Evolutionary conservation across 768 basidiomycete species (phyloP).

Genomic region (Kwoniella botswanensis): DNA sequence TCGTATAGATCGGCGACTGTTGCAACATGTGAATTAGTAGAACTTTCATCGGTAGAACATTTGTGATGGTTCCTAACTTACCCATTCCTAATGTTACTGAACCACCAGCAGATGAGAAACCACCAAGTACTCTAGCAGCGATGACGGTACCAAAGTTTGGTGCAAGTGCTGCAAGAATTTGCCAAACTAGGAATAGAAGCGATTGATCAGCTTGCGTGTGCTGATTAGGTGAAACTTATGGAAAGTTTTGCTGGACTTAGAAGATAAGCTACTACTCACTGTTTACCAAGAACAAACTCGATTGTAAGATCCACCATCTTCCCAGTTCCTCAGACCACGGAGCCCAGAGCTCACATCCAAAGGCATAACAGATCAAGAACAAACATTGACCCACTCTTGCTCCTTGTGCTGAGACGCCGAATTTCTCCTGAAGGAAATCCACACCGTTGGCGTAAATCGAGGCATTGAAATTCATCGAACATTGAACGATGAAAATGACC

Average conservation of each 20-base stretch:
- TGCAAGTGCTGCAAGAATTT: conserved; percentile 48
- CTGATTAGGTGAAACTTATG: background rate
- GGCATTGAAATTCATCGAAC: conserved; percentile 36
- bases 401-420: conserved; percentile 43
- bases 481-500: conserved; percentile 53
- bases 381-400: conserved; percentile 49
- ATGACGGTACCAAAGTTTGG: conserved; percentile 49
- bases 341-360: conserved; percentile 53
- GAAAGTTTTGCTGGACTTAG: background rate
- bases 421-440: conserved; percentile 39
- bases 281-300: conserved; percentile 51
- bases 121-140: conserved; percentile 49
- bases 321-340: conserved; percentile 52
- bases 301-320: conserved; percentile 42
- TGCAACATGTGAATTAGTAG: background rate
- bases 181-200: conserved; percentile 37
- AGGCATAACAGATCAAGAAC: conserved; percentile 51
- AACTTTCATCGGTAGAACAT: too few relatives aligned
- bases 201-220: background rate
- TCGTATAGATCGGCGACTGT: conserved; percentile 52
- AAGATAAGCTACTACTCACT: conserved; percentile 29
- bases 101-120: conserved; percentile 55
- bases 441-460: conserved; percentile 50
- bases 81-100: conserved; percentile 53
- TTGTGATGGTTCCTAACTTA: conserved; percentile 3